Conservation (phyloP, 805 yeast species). For the Nakazawaea ambrosiae region DNA sequence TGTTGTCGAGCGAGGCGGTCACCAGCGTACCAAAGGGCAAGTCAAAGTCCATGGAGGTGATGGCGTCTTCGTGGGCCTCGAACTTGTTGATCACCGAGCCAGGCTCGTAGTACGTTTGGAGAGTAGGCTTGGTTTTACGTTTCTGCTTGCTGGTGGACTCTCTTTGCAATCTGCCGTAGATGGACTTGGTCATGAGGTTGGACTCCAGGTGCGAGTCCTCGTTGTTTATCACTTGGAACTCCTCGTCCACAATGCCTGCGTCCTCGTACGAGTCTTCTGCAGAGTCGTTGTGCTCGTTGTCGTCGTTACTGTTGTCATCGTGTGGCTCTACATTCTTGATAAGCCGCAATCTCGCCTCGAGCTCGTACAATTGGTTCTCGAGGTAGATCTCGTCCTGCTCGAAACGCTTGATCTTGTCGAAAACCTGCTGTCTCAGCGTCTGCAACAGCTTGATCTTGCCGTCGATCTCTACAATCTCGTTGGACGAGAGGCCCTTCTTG, state of each 20-base stretch:
- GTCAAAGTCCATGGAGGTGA: conserved; percentile 61
- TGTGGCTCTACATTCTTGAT: conserved; percentile 29
- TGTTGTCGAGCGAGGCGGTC: conserved; percentile 70
- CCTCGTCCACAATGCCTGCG: conserved; percentile 13
- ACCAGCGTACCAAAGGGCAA: conserved; percentile 72
- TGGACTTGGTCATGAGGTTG: conserved; percentile 34
- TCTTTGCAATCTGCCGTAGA: conserved; percentile 35
- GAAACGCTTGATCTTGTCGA: conserved; percentile 50
- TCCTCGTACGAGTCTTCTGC: conserved; percentile 12
- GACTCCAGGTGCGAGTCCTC: conserved; percentile 14
- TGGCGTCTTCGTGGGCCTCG: conserved; percentile 43
- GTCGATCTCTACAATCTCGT: conserved; percentile 62
- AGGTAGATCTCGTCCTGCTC: conserved; percentile 56
- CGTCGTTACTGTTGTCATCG: conserved; percentile 14
- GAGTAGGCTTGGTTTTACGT: conserved; percentile 52
- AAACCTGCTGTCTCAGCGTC: conserved; percentile 42
- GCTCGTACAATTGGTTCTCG: conserved; percentile 39
- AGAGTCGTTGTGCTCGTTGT: background rate
- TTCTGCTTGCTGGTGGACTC: conserved; percentile 20
- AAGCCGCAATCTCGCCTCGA: conserved; percentile 36
- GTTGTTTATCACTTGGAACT: conserved; percentile 11
- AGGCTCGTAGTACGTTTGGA: conserved; percentile 57
- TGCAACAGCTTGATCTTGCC: conserved; percentile 44
- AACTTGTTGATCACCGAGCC: conserved; percentile 48
- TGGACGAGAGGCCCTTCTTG: conserved; percentile 56